Conservation (phyloP, 768 basidiomycete genomes). For the Melanogaster broomeanus region DNA sequence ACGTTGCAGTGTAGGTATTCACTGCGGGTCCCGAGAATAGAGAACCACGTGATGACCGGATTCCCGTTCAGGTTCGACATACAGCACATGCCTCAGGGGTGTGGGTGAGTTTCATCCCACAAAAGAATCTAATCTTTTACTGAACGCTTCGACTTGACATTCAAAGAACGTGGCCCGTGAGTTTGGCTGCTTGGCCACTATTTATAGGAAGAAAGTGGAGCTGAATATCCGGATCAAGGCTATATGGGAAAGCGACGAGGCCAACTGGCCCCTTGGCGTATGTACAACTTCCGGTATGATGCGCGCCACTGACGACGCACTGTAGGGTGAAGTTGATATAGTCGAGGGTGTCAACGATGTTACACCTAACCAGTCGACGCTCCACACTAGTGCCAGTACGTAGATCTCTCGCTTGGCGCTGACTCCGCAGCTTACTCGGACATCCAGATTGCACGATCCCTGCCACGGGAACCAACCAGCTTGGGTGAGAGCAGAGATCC, state of each 20-base stretch:
- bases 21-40: not conserved
- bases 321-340: slow-evolving; percentile 33
- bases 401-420: not conserved
- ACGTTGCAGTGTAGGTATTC: slow-evolving; percentile 34
- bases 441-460: slow-evolving; percentile 30
- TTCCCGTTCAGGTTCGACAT: slow-evolving; percentile 30
- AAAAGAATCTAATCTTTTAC: not conserved
- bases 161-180: slow-evolving; percentile 39
- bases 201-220: slow-evolving; percentile 6
- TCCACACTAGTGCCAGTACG: slow-evolving; percentile 57
- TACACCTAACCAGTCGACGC: slow-evolving; percentile 49
- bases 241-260: slow-evolving; percentile 26
- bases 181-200: not conserved
- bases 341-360: slow-evolving; percentile 52
- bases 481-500: slow-evolving; percentile 20
- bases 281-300: not conserved
- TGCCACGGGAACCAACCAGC: slow-evolving; percentile 16
- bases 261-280: slow-evolving; percentile 30
- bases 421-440: not conserved
- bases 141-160: not conserved
- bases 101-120: slow-evolving; percentile 24
- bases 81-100: slow-evolving; percentile 39
- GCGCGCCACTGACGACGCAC: not conserved
- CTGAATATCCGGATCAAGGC: slow-evolving; percentile 21
- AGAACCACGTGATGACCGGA: not conserved